A percentile compares a stretch with the other conserved stretches of the same genome.
Evolutionary conservation across 352 stramenopile species (phyloP).

Genomic region (Peronospora farinosa): DNA sequence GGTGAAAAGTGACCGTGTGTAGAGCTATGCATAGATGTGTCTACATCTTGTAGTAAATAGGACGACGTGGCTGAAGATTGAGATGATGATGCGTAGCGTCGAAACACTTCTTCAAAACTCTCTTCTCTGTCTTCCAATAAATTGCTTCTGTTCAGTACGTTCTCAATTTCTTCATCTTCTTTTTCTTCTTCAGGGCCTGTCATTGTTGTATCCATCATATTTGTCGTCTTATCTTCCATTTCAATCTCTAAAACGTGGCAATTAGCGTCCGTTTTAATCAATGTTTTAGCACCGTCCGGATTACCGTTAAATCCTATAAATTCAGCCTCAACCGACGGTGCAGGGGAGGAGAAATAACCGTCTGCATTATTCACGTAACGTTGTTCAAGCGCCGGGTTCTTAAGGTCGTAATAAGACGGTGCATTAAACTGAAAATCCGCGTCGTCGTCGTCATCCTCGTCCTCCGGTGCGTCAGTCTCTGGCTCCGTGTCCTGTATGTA

Average conservation of each 20-base stretch:
- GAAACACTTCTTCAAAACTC: slow-evolving; percentile 51
- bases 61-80: slow-evolving; percentile 43
- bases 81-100: slow-evolving; percentile 50
- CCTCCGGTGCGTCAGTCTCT: slow-evolving; percentile 22
- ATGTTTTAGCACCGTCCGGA: neutral
- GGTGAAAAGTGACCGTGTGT: slow-evolving; percentile 24
- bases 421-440: slow-evolving; percentile 75
- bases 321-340: slow-evolving; percentile 8
- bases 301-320: neutral
- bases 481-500: slow-evolving; percentile 22
- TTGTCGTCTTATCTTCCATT: slow-evolving; percentile 38
- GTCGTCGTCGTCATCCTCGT: slow-evolving; percentile 37
- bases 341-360: slow-evolving; percentile 61
- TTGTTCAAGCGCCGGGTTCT: slow-evolving; percentile 58
- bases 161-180: slow-evolving; percentile 14
- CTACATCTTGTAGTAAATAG: slow-evolving; percentile 35
- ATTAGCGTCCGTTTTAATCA: slow-evolving; percentile 9
- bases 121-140: slow-evolving; percentile 39
- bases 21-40: slow-evolving; percentile 33
- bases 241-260: slow-evolving; percentile 20
- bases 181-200: slow-evolving; percentile 17
- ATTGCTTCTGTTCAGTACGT: slow-evolving; percentile 28
- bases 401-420: slow-evolving; percentile 78
- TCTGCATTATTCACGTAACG: slow-evolving; percentile 84
- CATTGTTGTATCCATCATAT: slow-evolving; percentile 43